These are phyloP conservation scores for Collybia nuda DNA, from an alignment of 768 basidiomycete genomes.

Conservation along the genomic window DNA sequence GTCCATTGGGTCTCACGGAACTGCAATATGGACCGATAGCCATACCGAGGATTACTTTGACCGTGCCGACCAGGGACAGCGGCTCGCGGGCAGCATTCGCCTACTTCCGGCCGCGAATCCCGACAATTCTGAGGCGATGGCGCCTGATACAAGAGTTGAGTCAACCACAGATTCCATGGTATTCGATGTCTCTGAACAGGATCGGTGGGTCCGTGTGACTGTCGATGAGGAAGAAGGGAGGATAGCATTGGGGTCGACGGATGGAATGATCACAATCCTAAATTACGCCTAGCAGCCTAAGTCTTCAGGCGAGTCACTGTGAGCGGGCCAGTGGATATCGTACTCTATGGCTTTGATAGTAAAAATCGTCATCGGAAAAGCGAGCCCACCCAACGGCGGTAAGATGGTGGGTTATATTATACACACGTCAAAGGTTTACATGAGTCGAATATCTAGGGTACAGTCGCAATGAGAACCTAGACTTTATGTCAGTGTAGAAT, in stretches of 20 bases:
- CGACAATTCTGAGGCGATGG: slow-evolving; percentile 19
- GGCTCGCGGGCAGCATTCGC: slow-evolving; percentile 47
- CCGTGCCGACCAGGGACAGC: slow-evolving; percentile 51
- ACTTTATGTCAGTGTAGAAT: slow-evolving; percentile 2
- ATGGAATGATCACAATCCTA: slow-evolving; percentile 50
- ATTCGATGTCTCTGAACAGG: slow-evolving; percentile 44
- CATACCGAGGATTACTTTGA: slow-evolving; percentile 52
- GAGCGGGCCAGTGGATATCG: too few species aligned
- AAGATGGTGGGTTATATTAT: not conserved
- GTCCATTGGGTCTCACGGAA: slow-evolving; percentile 56
- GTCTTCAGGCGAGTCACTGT: not conserved
- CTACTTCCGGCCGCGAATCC: slow-evolving; percentile 5
- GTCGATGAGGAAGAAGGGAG: slow-evolving; percentile 48
- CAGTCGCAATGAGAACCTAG: slow-evolving; percentile 57
- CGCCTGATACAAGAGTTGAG: slow-evolving; percentile 23
- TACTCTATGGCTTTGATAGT: too few species aligned
- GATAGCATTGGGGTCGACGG: slow-evolving; percentile 40
- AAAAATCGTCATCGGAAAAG: too few species aligned
- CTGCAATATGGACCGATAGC: slow-evolving; percentile 66
- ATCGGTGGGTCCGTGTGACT: slow-evolving; percentile 48
- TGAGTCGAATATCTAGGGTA: slow-evolving; percentile 19
- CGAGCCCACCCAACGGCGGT: not conserved
- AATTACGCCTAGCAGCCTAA: slow-evolving; percentile 40
- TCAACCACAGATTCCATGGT: slow-evolving; percentile 36
- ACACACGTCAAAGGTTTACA: not conserved